Evolutionary conservation across 495 filamentous ascomycete genomes (phyloP).

Genomic region (Neurospora sp.): DNA sequence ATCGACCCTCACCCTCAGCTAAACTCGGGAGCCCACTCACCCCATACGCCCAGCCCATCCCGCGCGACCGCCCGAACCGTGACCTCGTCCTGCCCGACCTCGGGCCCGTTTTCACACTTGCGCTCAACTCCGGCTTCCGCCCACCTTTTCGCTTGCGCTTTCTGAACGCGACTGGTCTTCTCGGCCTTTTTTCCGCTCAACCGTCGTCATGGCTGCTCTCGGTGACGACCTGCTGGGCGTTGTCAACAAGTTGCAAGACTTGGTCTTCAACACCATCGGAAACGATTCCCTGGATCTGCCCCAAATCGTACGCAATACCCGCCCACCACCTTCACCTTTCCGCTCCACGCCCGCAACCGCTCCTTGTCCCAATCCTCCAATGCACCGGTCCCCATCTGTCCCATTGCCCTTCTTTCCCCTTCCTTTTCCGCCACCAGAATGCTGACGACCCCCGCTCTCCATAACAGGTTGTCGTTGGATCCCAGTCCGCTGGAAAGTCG

Average conservation of each 20-base stretch:
- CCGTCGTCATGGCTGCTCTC: slow-evolving; percentile 46
- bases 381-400: not conserved
- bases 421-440: not conserved
- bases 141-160: not conserved
- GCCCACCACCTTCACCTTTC: not conserved
- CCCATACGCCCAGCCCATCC: not conserved
- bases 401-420: not conserved
- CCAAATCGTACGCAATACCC: slow-evolving; percentile 71
- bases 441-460: slow-evolving; percentile 4
- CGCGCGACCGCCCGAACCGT: not conserved
- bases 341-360: not conserved
- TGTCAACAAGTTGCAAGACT: slow-evolving; percentile 94
- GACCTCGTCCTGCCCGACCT: not conserved
- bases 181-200: not conserved
- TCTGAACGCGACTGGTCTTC: not conserved
- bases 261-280: slow-evolving; percentile 99
- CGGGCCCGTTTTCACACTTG: not conserved
- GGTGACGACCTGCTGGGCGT: slow-evolving; percentile 87
- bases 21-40: not conserved
- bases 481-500: slow-evolving; percentile 98
- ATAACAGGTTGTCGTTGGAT: slow-evolving; percentile 87
- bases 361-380: not conserved
- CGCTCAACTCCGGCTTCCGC: not conserved
- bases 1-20: not conserved
- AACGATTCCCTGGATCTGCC: slow-evolving; percentile 96